Evolutionary conservation across 2,329 filamentous ascomycete genomes (phyloP).

Genomic region (Aureobasidium uvarum): DNA sequence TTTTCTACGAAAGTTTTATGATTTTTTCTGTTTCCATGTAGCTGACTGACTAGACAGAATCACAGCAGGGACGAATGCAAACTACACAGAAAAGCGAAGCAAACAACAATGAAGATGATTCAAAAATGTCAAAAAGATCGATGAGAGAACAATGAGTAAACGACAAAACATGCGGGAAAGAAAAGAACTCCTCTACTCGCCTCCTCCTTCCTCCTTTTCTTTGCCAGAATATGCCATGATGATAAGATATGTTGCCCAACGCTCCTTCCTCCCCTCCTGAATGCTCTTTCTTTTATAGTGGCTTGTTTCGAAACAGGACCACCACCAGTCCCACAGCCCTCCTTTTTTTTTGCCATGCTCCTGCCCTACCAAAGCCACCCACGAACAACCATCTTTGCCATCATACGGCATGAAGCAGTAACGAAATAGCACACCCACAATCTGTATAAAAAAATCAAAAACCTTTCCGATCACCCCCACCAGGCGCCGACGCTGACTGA

Average conservation of each 20-base stretch:
- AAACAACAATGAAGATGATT: neutral
- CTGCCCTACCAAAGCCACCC: conserved; percentile 10
- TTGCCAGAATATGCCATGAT: conserved; percentile 12
- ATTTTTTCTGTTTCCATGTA: neutral
- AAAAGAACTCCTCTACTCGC: conserved; percentile 11
- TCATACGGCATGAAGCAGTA: neutral
- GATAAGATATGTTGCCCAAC: conserved; percentile 9
- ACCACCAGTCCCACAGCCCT: conserved; percentile 7
- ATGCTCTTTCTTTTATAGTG: conserved; percentile 5
- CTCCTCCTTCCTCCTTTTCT: neutral
- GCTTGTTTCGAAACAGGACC: neutral
- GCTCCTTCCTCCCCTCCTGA: neutral
- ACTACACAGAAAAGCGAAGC: neutral
- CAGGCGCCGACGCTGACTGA: conserved; percentile 26
- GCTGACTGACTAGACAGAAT: neutral
- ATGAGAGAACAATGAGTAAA: conserved; percentile 1
- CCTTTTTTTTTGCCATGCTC: conserved; percentile 10
- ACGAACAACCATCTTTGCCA: conserved; percentile 14
- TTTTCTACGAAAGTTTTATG: neutral
- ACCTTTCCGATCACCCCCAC: conserved; percentile 24
- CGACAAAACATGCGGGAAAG: neutral
- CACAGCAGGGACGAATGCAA: neutral
- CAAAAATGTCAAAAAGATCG: neutral
- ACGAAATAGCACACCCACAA: conserved; percentile 16
- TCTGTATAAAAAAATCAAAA: conserved; percentile 23